Conservation (phyloP, 352 stramenopile genomes). For the Globisporangium viniferum region DNA sequence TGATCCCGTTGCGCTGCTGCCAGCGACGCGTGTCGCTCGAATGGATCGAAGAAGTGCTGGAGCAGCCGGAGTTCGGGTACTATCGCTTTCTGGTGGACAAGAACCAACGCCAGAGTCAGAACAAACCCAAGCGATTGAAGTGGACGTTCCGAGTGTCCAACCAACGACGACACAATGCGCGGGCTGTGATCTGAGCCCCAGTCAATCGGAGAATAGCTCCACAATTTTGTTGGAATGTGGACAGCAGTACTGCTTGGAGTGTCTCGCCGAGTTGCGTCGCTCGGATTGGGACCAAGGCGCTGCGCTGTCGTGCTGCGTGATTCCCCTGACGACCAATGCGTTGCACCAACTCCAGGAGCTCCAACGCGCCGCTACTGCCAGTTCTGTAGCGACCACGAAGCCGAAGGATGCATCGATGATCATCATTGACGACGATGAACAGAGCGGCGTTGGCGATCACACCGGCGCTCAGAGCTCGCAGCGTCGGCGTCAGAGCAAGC, state of each 20-base stretch:
- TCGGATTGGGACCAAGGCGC: background rate
- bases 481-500: slow-evolving; percentile 1
- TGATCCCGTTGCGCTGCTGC: slow-evolving; percentile 41
- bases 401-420: background rate
- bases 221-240: background rate
- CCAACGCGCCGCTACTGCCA: background rate
- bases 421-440: slow-evolving; percentile 8
- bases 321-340: background rate
- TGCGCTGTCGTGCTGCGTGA: background rate
- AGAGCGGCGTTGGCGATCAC: background rate
- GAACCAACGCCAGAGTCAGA: background rate
- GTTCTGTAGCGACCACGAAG: background rate
- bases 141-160: background rate
- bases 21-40: slow-evolving; percentile 25
- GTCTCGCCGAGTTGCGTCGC: background rate
- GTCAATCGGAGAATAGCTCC: background rate
- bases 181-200: background rate
- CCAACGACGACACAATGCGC: background rate
- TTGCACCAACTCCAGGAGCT: background rate
- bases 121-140: background rate
- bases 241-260: background rate
- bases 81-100: slow-evolving; percentile 34
- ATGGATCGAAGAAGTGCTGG: slow-evolving; percentile 27
- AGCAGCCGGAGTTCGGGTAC: slow-evolving; percentile 35
- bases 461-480: background rate